Base-by-base conservation (phyloP, 805 yeast genomes). In the Ogataea paradorogensis region DNA sequence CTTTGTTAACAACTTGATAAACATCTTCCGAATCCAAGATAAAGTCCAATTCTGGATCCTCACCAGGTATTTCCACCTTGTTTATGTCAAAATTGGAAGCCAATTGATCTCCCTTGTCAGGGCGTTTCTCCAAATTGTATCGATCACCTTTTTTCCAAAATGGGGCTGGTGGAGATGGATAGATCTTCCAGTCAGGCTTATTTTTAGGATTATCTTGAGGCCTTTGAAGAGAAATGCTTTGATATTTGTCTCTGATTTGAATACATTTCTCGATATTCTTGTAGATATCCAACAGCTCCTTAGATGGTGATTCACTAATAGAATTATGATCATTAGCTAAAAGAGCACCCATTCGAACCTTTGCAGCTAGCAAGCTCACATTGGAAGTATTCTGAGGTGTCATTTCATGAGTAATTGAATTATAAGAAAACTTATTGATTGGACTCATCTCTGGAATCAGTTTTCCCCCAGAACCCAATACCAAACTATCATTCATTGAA, bases 111-210 rank as follows among this genome's bases (percentile, higher is more conserved):
- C 53, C 63, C n/a, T 53, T 53, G 9, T 45, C 53, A 9, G 52
- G 33, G n/a, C 30, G 33, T n/a, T 41, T 34, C 13, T 48, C 45
- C 3, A 33, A 29, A 15, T 42, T 43, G 36, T 33, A 40, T 15
- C 23, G 27, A 38, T 50, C 52, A 13, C 66, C 73, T 6, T 73
- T 47, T 56, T 83, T 73, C 81, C 93, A 80, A 52, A 91, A 80
- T 3, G 99, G 97, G 49, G 80, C 80, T 10, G 99, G 99, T 1
- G 98, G 97, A 9, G 82, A 78, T 0, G 99, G 99, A 58, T 90
- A 91, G 35, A 93, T 80, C 11, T 58, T 58, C 98, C 98, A 93
- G 27, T 61, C 65, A 8, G 69, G 69, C 18, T 53, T 56, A 62
- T 95, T 91, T 58, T 91, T 89, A 2, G 99, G 99, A 62, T 93